Conservation (phyloP, 768 basidiomycete genomes). For the Chalciporus pseudorubinellus region DNA sequence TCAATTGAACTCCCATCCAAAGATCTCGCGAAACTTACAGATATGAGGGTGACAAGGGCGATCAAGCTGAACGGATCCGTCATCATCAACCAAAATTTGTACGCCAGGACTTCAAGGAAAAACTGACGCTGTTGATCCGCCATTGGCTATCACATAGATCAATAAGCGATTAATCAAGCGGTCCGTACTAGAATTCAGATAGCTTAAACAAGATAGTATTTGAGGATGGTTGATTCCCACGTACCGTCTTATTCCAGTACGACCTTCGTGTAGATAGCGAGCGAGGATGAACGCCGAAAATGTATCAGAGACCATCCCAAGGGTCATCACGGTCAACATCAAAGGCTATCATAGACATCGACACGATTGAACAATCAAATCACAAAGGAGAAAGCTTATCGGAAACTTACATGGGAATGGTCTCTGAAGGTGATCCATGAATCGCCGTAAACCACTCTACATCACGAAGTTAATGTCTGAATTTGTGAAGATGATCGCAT, state of each 20-base stretch:
- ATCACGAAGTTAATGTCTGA: no score
- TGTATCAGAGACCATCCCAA: background rate
- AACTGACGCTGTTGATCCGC: conserved; percentile 9
- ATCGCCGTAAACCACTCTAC: background rate
- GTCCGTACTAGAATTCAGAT: conserved; percentile 2
- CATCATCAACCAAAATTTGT: no score
- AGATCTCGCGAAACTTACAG: no score
- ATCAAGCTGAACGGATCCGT: no score
- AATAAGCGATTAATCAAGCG: conserved; percentile 7
- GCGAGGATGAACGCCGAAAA: background rate
- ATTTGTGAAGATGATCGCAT: background rate
- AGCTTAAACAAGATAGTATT: no score
- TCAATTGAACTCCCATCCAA: no score
- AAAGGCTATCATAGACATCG: background rate
- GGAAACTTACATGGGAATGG: background rate
- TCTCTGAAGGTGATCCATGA: background rate
- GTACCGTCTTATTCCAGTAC: background rate
- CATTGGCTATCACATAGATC: conserved; percentile 7
- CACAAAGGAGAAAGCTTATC: background rate
- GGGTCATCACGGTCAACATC: background rate
- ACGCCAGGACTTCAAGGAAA: no score
- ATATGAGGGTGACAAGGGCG: no score
- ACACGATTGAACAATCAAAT: background rate
- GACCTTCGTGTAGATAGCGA: background rate
- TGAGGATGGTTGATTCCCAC: background rate